Conservation (phyloP, 139 green algal species). For the Auxenochlorella pyrenoidosa region DNA sequence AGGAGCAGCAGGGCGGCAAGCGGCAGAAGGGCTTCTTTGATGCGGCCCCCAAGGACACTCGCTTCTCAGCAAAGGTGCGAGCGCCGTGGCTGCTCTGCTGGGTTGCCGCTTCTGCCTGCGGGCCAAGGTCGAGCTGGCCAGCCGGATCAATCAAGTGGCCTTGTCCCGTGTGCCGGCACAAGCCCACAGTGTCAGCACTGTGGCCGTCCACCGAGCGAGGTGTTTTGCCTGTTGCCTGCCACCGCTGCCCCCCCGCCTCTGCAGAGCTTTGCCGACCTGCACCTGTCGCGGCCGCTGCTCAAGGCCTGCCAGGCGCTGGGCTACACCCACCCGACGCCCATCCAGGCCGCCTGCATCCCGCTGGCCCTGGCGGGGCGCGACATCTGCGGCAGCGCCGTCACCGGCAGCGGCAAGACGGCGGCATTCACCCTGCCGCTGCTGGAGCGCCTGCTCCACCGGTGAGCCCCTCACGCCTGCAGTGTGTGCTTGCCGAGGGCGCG, state of each 20-base stretch:
- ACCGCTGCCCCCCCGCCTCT: not conserved
- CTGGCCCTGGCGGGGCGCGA: conserved; percentile 92
- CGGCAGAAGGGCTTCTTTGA: conserved; percentile 64
- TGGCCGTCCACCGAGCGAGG: too few relatives aligned
- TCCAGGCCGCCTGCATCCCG: conserved; percentile 96
- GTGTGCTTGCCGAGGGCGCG: too few relatives aligned
- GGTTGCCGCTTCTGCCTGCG: too few relatives aligned
- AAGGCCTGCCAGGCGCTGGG: conserved; percentile 88
- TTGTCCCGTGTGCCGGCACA: too few relatives aligned
- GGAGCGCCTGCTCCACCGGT: conserved; percentile 91
- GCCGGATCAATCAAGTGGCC: too few relatives aligned
- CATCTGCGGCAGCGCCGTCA: conserved; percentile 96
- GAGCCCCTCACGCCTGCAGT: not conserved
- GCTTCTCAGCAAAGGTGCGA: conserved; percentile 66
- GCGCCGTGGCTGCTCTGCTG: not conserved
- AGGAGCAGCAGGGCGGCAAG: conserved; percentile 25
- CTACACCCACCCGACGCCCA: conserved; percentile 93
- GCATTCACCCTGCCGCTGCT: conserved; percentile 94
- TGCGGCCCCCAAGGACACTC: conserved; percentile 62
- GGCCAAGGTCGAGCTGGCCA: too few relatives aligned
- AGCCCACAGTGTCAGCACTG: too few relatives aligned
- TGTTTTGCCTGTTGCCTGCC: not conserved
- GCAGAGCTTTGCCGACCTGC: conserved; percentile 85
- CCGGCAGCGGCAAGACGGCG: conserved; percentile 97
- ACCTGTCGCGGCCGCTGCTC: conserved; percentile 90